These are phyloP conservation scores for Ambrosia hybrid DNA, from an alignment of 140 eudicot species.

Conservation along the genomic window DNA sequence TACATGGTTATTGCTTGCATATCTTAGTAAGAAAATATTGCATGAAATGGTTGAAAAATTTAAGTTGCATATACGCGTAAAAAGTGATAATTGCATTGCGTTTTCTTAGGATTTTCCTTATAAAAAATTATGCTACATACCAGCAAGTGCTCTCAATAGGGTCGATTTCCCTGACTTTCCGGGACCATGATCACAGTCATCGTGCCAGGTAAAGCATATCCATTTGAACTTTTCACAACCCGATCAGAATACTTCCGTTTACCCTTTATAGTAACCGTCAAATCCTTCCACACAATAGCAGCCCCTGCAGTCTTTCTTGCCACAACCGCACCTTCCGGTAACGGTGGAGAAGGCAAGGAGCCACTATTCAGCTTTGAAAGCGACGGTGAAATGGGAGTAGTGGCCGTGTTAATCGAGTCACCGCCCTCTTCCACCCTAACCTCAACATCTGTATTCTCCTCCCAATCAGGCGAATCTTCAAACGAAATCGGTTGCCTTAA, in stretches of 20 bases:
- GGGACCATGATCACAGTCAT: slow-evolving; percentile 98
- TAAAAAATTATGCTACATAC: slow-evolving; percentile 29
- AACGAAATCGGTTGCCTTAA: slow-evolving; percentile 84
- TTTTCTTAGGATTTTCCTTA: background rate
- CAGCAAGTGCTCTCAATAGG: slow-evolving; percentile 88
- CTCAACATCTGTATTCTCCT: slow-evolving; percentile 64
- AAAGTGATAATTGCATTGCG: background rate
- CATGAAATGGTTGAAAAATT: background rate
- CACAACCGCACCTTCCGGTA: slow-evolving; percentile 70
- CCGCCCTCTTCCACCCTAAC: slow-evolving; percentile 72
- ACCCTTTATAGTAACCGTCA: slow-evolving; percentile 83
- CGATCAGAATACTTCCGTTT: slow-evolving; percentile 87
- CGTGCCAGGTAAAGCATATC: slow-evolving; percentile 90
- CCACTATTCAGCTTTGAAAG: slow-evolving; percentile 86
- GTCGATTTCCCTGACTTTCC: slow-evolving; percentile 93
- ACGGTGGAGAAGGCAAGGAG: slow-evolving; percentile 70
- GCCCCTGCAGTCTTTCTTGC: slow-evolving; percentile 80
- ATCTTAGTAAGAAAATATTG: background rate
- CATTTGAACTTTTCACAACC: slow-evolving; percentile 81
- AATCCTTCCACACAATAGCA: slow-evolving; percentile 83
- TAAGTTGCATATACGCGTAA: background rate
- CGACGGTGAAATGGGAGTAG: slow-evolving; percentile 70
- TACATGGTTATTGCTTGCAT: background rate
- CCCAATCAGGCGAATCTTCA: slow-evolving; percentile 98
- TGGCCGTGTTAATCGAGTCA: slow-evolving; percentile 73